Percentiles rank a stretch among this genome's conserved stretches.
Conservation (phyloP, 1,139 yeast species). For the Chernovozyma aurita region DNA sequence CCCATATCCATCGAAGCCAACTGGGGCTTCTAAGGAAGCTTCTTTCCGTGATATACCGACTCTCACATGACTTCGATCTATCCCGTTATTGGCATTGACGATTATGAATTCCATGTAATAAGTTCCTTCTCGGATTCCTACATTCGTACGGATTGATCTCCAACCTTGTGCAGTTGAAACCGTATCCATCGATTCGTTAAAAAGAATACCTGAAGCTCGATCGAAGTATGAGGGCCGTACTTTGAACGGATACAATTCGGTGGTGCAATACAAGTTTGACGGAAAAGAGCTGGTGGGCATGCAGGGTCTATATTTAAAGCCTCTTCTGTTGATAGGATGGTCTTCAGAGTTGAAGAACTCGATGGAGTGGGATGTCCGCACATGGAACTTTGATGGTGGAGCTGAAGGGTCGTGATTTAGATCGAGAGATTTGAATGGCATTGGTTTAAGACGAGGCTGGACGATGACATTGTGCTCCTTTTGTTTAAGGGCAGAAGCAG, state of each 20-base stretch:
- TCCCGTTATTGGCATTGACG: constrained; percentile 37
- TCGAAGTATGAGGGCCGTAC: constrained; percentile 71
- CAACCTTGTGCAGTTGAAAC: constrained; percentile 69
- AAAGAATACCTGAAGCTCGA: constrained; percentile 55
- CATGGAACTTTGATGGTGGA: constrained; percentile 1
- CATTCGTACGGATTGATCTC: constrained; percentile 73
- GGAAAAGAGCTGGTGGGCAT: constrained; percentile 62
- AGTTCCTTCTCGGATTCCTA: constrained; percentile 71
- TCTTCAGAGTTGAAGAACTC: constrained; percentile 59
- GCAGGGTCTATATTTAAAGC: constrained; percentile 80
- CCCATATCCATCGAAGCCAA: constrained; percentile 92
- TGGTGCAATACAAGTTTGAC: constrained; percentile 63
- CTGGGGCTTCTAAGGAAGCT: constrained; percentile 90
- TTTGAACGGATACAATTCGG: constrained; percentile 66
- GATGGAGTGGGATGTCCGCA: constrained; percentile 10
- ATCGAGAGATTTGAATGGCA: constrained; percentile 35
- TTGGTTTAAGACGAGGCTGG: constrained; percentile 45
- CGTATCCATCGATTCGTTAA: constrained; percentile 38
- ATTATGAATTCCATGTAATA: constrained; percentile 77
- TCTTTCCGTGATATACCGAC: constrained; percentile 82
- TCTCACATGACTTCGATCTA: constrained; percentile 57
- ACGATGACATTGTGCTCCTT: constrained; percentile 28
- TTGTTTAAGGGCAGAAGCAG: constrained; percentile 21
- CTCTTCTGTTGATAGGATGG: constrained; percentile 72
- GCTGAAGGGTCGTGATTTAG: constrained; percentile 8